These are phyloP conservation scores for Leishmania gerbilli DNA, from an alignment of 208 protist species.

Conservation along the genomic window DNA sequence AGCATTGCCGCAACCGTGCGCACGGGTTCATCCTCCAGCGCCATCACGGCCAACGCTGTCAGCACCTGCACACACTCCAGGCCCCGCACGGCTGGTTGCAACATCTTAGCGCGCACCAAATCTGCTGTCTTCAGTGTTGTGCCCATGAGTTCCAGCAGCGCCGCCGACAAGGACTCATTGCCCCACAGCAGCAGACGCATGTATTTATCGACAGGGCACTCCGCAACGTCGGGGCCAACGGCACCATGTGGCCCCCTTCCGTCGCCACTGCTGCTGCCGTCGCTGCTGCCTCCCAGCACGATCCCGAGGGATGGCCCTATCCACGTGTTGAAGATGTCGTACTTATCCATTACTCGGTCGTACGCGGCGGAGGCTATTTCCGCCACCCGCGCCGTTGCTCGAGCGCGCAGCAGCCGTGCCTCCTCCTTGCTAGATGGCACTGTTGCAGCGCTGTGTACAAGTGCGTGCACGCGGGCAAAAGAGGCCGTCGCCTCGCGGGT, in stretches of 20 bases:
- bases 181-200: constrained; percentile 18
- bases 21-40: constrained; percentile 31
- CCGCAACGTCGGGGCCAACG: constrained; percentile 8
- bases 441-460: constrained; percentile 7
- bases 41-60: constrained; percentile 22
- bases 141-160: constrained; percentile 5
- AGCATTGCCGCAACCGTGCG: constrained; percentile 19
- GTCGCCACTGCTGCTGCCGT: not conserved
- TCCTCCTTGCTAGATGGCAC: not conserved
- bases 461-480: constrained; percentile 13
- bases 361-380: constrained; percentile 19
- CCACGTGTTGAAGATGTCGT: constrained; percentile 22
- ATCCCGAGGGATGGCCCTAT: constrained; percentile 23
- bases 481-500: constrained; percentile 24
- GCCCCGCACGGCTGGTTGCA: constrained; percentile 13
- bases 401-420: constrained; percentile 12
- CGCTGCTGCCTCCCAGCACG: not conserved
- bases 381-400: constrained; percentile 11
- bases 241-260: not conserved
- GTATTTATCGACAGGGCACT: constrained; percentile 11
- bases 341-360: constrained; percentile 33
- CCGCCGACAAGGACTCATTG: not conserved
- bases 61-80: constrained; percentile 30
- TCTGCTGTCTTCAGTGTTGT: constrained; percentile 17
- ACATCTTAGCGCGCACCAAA: constrained; percentile 10